A percentile compares a stretch with the other conserved stretches of the same genome.
phyloP scores from a whole-genome alignment of 169 alveolate genomes.

The Blepharisma undulans region DNA sequence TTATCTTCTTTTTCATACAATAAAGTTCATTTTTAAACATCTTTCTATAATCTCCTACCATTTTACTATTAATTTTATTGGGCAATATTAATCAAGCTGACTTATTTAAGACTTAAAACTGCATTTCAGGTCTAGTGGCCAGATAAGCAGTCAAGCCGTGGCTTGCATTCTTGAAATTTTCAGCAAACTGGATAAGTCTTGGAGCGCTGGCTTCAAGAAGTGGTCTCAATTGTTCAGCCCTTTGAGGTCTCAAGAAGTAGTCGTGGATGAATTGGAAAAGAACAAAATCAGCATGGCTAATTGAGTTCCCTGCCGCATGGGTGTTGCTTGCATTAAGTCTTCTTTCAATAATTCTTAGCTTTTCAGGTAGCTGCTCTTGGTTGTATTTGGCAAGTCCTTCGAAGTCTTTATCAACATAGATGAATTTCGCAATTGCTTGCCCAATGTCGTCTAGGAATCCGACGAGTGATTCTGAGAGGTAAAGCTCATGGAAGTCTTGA shows the following conservation, averaged over 20 bases:
- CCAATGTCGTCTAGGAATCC: neutral
- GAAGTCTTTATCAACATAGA: neutral
- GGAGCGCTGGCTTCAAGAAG: neutral
- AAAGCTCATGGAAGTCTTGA: conserved; percentile 31
- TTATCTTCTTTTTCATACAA: neutral
- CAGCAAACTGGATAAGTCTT: neutral
- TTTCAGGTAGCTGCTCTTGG: neutral
- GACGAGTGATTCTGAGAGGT: neutral
- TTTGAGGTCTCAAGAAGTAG: neutral
- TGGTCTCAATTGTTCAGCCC: neutral
- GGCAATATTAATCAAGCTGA: neutral
- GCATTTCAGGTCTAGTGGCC: neutral
- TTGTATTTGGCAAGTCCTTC: neutral
- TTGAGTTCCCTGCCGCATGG: neutral
- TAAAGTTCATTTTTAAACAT: neutral
- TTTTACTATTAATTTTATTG: neutral
- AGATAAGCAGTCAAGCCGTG: neutral
- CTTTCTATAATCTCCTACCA: neutral
- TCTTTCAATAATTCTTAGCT: neutral
- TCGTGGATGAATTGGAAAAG: neutral
- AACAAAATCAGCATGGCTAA: conserved; percentile 1
- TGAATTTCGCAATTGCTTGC: neutral
- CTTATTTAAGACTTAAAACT: neutral
- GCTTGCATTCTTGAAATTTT: neutral
- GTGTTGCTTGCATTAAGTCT: neutral